A percentile compares a stretch with the other conserved stretches of the same genome.
These are phyloP conservation scores for Penicillium sp. DNA, from an alignment of 2,329 filamentous ascomycete genomes.

Conservation along the genomic window DNA sequence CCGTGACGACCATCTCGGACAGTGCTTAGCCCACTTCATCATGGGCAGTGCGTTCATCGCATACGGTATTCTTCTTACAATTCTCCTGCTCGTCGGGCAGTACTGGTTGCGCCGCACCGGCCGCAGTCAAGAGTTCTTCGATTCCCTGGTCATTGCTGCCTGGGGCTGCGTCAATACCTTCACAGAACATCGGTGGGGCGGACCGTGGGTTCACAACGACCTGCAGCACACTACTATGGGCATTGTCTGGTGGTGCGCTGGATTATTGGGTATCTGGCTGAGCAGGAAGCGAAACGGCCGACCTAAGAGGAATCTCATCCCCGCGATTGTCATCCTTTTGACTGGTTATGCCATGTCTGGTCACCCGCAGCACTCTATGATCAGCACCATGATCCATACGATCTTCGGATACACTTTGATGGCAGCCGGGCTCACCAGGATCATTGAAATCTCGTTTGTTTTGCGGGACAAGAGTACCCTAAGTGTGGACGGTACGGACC, in stretches of 20 bases:
- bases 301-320: constrained; percentile 91
- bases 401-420: constrained; percentile 96
- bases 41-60: constrained; percentile 97
- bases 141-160: constrained; percentile 84
- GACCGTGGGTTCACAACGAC: constrained; percentile 87
- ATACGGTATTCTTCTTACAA: constrained; percentile 85
- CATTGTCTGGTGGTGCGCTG: constrained; percentile 97
- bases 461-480: constrained; percentile 72
- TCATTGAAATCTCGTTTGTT: constrained; percentile 91
- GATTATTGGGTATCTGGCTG: constrained; percentile 89
- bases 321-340: constrained; percentile 85
- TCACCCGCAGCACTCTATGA: constrained; percentile 80
- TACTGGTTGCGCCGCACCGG: constrained; percentile 81
- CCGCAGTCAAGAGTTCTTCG: constrained; percentile 95
- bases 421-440: constrained; percentile 80
- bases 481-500: constrained; percentile 69
- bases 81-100: constrained; percentile 87
- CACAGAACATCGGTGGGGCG: constrained; percentile 94
- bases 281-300: constrained; percentile 80
- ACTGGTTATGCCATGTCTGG: constrained; percentile 96
- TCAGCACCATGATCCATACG: constrained; percentile 85
- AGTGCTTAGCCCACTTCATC: constrained; percentile 96
- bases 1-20: constrained; percentile 85
- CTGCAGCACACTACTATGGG: constrained; percentile 99
- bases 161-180: constrained; percentile 99